These are phyloP conservation scores for Grigorovia humatica DNA, from an alignment of 805 yeast species.

Conservation along the genomic window DNA sequence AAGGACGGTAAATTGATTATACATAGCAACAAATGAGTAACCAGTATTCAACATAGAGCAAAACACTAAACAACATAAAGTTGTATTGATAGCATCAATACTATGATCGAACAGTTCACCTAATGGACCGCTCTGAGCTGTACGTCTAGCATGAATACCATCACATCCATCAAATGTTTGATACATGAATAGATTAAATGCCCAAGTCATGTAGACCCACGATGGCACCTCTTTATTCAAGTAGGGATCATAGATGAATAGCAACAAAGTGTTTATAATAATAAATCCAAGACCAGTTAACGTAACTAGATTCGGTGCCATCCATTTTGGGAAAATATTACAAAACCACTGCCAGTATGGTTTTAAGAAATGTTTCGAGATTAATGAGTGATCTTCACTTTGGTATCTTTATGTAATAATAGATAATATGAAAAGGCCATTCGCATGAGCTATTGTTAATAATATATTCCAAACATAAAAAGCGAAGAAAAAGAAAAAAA, in stretches of 20 bases:
- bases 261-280: constrained; percentile 48
- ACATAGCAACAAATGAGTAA: constrained; percentile 45
- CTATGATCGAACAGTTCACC: constrained; percentile 95
- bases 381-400: constrained; percentile 71
- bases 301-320: constrained; percentile 92
- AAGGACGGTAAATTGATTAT: constrained; percentile 63
- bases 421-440: neutral
- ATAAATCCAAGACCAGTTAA: constrained; percentile 71
- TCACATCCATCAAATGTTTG: constrained; percentile 96
- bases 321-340: constrained; percentile 62
- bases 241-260: constrained; percentile 64
- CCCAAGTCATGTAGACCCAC: constrained; percentile 72
- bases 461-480: neutral
- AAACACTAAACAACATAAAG: constrained; percentile 65
- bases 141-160: constrained; percentile 89
- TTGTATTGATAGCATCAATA: constrained; percentile 63
- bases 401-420: constrained; percentile 37
- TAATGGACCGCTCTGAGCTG: constrained; percentile 89
- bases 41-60: constrained; percentile 73
- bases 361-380: constrained; percentile 65
- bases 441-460: neutral
- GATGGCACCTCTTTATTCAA: constrained; percentile 50
- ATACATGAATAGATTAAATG: constrained; percentile 74
- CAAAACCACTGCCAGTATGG: constrained; percentile 75
- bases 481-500: neutral